A percentile compares a stretch with the other conserved stretches of the same genome.
These are phyloP conservation scores for Stemphylium beticola DNA, from an alignment of 2,329 filamentous ascomycete genomes.

Conservation along the genomic window DNA sequence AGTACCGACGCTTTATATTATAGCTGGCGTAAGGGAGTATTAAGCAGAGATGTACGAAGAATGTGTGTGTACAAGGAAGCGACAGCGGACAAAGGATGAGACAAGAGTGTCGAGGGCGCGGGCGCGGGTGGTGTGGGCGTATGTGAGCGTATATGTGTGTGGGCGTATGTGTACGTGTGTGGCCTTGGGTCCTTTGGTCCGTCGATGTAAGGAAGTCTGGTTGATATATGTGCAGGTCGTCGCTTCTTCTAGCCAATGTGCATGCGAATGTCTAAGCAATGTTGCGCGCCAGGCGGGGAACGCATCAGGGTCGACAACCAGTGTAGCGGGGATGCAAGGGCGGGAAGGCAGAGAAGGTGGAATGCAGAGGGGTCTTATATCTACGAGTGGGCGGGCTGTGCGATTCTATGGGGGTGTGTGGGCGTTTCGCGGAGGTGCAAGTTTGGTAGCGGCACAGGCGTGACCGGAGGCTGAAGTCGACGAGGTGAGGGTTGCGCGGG, in stretches of 20 bases:
- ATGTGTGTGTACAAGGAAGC: conserved; percentile 36
- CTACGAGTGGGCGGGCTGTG: conserved; percentile 1
- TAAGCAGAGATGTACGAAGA: conserved; percentile 28
- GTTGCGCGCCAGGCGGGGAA: conserved; percentile 48
- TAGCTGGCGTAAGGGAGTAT: conserved; percentile 17
- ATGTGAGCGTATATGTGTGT: conserved; percentile 22
- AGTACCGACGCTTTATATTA: conserved; percentile 25
- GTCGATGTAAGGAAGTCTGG: conserved; percentile 23
- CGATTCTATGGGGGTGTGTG: background rate
- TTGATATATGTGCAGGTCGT: conserved; percentile 39
- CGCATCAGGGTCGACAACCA: conserved; percentile 45
- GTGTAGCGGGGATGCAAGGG: conserved; percentile 44
- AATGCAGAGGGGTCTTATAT: conserved; percentile 9
- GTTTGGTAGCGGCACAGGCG: conserved; percentile 10
- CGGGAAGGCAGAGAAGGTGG: conserved; percentile 12
- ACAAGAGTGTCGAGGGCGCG: conserved; percentile 12
- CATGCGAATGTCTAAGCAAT: conserved; percentile 49
- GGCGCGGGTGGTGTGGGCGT: conserved; percentile 8
- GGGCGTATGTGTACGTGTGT: background rate
- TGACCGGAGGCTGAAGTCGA: conserved; percentile 1
- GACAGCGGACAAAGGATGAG: conserved; percentile 34
- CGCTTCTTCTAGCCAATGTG: conserved; percentile 40
- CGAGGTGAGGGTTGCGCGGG: conserved; percentile 10
- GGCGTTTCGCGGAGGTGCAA: background rate
- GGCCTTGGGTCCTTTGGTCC: conserved; percentile 4